Conservation (phyloP, 768 basidiomycete species). For the Pleurotus pulmonarius region DNA sequence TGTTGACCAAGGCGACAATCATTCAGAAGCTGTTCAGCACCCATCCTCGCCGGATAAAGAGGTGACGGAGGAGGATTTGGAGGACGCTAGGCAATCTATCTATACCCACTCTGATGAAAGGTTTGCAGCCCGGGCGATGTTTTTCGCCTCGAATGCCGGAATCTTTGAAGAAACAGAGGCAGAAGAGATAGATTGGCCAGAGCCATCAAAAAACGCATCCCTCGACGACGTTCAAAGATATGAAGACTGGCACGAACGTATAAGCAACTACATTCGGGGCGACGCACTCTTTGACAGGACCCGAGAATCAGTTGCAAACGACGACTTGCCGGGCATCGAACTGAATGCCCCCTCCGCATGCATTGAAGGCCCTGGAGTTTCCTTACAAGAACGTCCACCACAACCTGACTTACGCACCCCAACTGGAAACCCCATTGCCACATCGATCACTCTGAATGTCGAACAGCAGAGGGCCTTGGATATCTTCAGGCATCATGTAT, state of each 20-base stretch:
- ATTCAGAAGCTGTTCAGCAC: too few relatives aligned
- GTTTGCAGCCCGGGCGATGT: background rate
- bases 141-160: background rate
- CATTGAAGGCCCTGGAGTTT: background rate
- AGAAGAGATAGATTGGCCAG: background rate
- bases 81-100: background rate
- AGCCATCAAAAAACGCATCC: background rate
- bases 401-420: too few relatives aligned
- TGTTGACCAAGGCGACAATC: too few relatives aligned
- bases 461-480: slow-evolving; percentile 29
- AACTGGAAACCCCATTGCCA: too few relatives aligned
- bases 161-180: background rate
- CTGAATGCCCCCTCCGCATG: too few relatives aligned
- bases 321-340: too few relatives aligned
- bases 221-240: background rate
- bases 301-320: too few relatives aligned
- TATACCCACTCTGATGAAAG: background rate
- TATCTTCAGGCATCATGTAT: slow-evolving; percentile 17
- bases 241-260: background rate
- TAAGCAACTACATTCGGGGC: background rate
- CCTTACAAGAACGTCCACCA: too few relatives aligned
- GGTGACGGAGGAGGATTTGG: background rate
- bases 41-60: background rate
- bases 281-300: background rate
- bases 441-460: slow-evolving; percentile 9